Evolutionary conservation across 257 asterid genomes (phyloP).

Genomic region (Solanum sitiens): DNA sequence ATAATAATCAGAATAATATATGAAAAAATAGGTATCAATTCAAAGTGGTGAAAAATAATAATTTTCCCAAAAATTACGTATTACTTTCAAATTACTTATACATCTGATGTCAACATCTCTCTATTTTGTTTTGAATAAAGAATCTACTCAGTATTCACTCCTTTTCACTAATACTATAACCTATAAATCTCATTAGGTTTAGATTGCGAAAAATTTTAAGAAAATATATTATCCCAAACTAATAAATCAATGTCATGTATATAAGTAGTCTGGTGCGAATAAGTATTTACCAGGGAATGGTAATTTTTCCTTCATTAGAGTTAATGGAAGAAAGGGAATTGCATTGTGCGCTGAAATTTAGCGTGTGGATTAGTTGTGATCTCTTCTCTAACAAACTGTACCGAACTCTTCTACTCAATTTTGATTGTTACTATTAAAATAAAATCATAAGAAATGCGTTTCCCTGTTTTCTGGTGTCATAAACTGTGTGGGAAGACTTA

Average conservation of each 20-base stretch:
- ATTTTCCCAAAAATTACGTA: not conserved
- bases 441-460: not conserved
- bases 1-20: not conserved
- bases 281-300: not conserved
- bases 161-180: not conserved
- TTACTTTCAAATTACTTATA: not conserved
- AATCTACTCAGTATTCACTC: not conserved
- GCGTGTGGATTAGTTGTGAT: not conserved
- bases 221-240: too few relatives aligned
- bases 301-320: not conserved
- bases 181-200: not conserved
- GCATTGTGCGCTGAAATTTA: not conserved
- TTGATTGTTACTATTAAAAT: not conserved
- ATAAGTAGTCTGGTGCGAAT: not conserved
- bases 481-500: constrained; percentile 17
- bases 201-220: too few relatives aligned
- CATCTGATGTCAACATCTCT: not conserved
- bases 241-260: too few relatives aligned
- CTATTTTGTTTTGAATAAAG: not conserved
- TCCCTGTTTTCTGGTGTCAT: not conserved
- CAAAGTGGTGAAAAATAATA: not conserved
- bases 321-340: not conserved
- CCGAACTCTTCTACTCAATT: not conserved
- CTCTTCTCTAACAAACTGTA: not conserved
- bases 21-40: not conserved